Percentiles rank a stretch among this genome's conserved stretches.
Evolutionary conservation across 495 filamentous ascomycete genomes (phyloP).

Genomic region (Acidomyces sp.): DNA sequence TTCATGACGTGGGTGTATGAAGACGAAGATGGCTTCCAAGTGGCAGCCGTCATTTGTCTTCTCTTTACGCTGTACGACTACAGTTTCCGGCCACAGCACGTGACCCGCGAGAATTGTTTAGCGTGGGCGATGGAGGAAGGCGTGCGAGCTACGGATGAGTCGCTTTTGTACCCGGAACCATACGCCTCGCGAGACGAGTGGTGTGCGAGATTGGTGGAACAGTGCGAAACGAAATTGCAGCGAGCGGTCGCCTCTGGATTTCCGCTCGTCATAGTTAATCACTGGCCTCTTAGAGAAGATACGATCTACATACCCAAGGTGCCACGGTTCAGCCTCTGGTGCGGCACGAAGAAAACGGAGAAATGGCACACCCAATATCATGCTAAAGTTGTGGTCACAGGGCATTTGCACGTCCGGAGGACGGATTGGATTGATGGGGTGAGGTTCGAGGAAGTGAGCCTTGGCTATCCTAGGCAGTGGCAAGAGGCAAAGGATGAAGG

Average conservation of each 20-base stretch:
- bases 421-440: constrained; percentile 30
- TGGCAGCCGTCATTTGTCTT: constrained; percentile 25
- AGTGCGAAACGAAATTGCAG: constrained; percentile 23
- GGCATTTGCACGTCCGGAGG: constrained; percentile 29
- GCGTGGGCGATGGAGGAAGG: constrained; percentile 30
- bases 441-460: constrained; percentile 29
- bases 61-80: constrained; percentile 34
- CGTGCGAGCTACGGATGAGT: constrained; percentile 29
- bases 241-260: constrained; percentile 22
- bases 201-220: constrained; percentile 24
- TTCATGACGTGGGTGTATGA: constrained; percentile 29
- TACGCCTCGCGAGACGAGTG: constrained; percentile 26
- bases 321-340: constrained; percentile 29
- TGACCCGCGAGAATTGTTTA: constrained; percentile 23
- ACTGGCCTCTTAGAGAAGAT: constrained; percentile 31
- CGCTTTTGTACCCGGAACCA: constrained; percentile 27
- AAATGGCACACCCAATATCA: constrained; percentile 29
- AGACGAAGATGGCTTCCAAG: constrained; percentile 18
- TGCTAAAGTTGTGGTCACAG: constrained; percentile 30
- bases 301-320: constrained; percentile 27
- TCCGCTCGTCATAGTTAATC: constrained; percentile 27
- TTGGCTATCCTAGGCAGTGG: constrained; percentile 32
- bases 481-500: constrained; percentile 27
- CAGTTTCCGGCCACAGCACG: constrained; percentile 26
- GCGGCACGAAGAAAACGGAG: constrained; percentile 30